Base-by-base conservation (phyloP, 2,329 filamentous ascomycete species). In the Aspergillus caelatus region DNA sequence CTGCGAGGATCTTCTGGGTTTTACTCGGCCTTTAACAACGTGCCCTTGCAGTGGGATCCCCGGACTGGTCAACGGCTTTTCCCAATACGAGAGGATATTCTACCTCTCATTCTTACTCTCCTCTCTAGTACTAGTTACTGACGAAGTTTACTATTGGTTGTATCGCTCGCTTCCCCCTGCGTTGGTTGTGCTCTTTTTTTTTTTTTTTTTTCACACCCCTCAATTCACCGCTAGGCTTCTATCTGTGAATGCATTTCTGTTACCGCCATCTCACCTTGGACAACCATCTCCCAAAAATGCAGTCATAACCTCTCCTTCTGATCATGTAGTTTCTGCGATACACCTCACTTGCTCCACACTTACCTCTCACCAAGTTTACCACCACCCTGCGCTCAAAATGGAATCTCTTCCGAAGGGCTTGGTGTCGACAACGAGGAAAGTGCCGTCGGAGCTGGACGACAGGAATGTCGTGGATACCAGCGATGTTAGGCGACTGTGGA, bases 401-500 rank as follows among this genome's bases (percentile, higher is more conserved):
- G 74, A 77, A 32, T 72, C 67, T 65, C 72, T 82, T 41, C 77
- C 81, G 52, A 69, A 76, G 70, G 78, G 78, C 45, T 74, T 83
- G 67, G 74, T 84, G 58, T 76, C 76, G 54, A 79, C 78, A 54
- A 78, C 77, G 32, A 72, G 74, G 53, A 70, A 71, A 43, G 71
- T 80, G 30, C 72, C 77, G 16, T 73, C 75, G 41, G 75, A 78
- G 53, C 73, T 81, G 53, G 71, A 76, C 46, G 72, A 73, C 57
- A 71, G 82, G 59, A 76, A 79, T 45, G 71, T 76, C 23, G 74
- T 83, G 60, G 77, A 80, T 45, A 70, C 77, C 28, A 74, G 78
- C 28, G 77, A 80, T 68, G 75, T 83, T 64, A 76, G 75, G 58
- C 77, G 74, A 58, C 72, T 84, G 64, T 85, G 83, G 83, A 81